Evolutionary conservation across 2,329 filamentous ascomycete genomes (phyloP).

Genomic region (Emergomyces orientalis): DNA sequence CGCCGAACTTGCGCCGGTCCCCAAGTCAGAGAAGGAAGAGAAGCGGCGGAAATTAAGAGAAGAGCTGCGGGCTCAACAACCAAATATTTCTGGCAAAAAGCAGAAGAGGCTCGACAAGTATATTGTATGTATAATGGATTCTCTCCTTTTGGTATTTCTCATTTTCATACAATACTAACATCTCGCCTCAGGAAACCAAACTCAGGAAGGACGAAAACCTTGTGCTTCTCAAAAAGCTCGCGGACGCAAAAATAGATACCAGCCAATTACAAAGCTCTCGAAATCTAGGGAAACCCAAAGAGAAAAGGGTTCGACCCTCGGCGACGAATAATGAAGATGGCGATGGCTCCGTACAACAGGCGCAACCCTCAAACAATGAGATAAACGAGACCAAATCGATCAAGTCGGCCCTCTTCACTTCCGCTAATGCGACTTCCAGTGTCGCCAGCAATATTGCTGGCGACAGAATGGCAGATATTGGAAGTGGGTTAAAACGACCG

Average conservation of each 20-base stretch:
- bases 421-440: not conserved
- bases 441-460: not conserved
- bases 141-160: not conserved
- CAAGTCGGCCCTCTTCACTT: not conserved
- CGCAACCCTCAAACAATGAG: not conserved
- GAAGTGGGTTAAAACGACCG: constrained; percentile 78
- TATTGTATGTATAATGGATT: constrained; percentile 40
- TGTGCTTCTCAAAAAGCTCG: constrained; percentile 72
- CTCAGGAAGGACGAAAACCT: constrained; percentile 88
- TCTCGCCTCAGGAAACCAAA: constrained; percentile 60
- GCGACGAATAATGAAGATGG: constrained; percentile 13
- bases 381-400: not conserved
- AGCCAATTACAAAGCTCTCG: constrained; percentile 69
- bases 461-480: constrained; percentile 28
- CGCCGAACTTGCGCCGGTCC: constrained; percentile 34
- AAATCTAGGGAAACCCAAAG: constrained; percentile 59
- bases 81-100: constrained; percentile 55
- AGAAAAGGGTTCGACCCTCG: constrained; percentile 31
- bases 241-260: constrained; percentile 69
- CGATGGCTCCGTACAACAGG: constrained; percentile 14
- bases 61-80: constrained; percentile 45
- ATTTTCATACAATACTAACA: constrained; percentile 7
- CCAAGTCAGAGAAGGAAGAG: constrained; percentile 46
- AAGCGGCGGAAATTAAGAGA: constrained; percentile 44
- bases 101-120: constrained; percentile 61